Evolutionary conservation across 2,329 filamentous ascomycete genomes (phyloP), one percentile per base, ranked within the genome.

Genomic region (Aspergillus flavus): DNA sequence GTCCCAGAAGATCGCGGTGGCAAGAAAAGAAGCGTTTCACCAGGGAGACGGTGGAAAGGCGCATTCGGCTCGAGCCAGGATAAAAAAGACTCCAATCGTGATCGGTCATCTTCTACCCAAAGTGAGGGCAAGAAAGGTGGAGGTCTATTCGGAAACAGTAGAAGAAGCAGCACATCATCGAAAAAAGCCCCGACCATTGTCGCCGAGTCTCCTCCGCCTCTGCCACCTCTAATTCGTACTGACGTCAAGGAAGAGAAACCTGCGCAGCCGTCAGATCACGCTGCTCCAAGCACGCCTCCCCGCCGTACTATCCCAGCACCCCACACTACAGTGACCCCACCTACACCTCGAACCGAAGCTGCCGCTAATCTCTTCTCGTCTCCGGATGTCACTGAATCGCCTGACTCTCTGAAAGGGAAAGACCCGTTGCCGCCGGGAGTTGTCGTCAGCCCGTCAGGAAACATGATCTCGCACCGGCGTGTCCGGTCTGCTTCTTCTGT

Each of bases 401-500:
- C 79, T 12, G 73, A 83, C 71, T 75, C 75, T 3, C 66, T 75
- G 19, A 68, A 70, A 43, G 70, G 68, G 26, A 66, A 69, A 21
- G 72, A 77, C 21, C 63, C 69, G 9, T 63, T 73, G 23, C 71
- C 74, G 6, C 55, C 74, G 2, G 76, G 77, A 83, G 85, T 89
- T 65, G 84, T 85, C 48, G 83, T 87, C 53, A 88, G 89, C 67
- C 82, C 86, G 43, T 85, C 88, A 68, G 88, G 87, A 72, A 90
- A 86, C 72, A 91, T 92, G 87, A 92, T 89, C 79, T 87, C 89
- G 62, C 91, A 94, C 84, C 87, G 82, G 81, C 82, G 87, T 43
- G 83, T 83, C 62, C 83, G 86, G 69, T 89, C 87, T 68, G 81
- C 84, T 61, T 86, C 85, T 59, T 75, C 79, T 46, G 78, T 77